Conservation (phyloP, 805 yeast genomes). For the Kodamaea leandrae region DNA sequence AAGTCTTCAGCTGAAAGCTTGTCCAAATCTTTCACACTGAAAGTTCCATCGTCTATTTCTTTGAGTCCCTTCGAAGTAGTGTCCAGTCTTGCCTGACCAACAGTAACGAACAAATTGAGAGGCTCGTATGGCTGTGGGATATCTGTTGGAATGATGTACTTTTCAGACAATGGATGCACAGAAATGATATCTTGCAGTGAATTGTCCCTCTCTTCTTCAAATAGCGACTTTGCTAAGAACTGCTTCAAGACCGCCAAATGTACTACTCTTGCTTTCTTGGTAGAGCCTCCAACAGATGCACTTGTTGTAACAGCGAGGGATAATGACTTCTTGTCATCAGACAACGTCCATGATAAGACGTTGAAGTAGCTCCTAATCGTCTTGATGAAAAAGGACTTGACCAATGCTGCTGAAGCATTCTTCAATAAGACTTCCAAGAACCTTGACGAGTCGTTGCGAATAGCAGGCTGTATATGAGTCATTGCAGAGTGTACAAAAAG, state of each 20-base stretch:
- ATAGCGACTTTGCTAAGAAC: conserved; percentile 46
- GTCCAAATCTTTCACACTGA: conserved; percentile 38
- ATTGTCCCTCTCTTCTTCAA: conserved; percentile 15
- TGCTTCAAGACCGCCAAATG: conserved; percentile 44
- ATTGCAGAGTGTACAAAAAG: conserved; percentile 84
- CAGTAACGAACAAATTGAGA: conserved; percentile 54
- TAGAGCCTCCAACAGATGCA: conserved; percentile 30
- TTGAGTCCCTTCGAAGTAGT: conserved; percentile 7
- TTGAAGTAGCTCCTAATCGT: conserved; percentile 65
- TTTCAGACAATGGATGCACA: conserved; percentile 47
- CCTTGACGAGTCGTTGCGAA: conserved; percentile 71
- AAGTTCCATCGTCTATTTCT: conserved; percentile 23
- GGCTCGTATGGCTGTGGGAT: conserved; percentile 64
- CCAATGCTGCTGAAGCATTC: conserved; percentile 52
- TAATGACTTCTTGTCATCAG: conserved; percentile 33
- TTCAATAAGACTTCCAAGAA: conserved; percentile 61
- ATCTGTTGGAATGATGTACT: conserved; percentile 50
- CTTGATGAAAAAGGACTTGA: conserved; percentile 65
- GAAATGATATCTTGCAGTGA: conserved; percentile 18
- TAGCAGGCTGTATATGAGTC: conserved; percentile 82
- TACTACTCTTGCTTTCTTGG: conserved; percentile 35
- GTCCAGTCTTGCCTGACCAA: conserved; percentile 16
- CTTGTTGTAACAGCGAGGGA: conserved; percentile 36
- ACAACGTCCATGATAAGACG: conserved; percentile 70
- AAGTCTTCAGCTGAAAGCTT: conserved; percentile 59